Evolutionary conservation across 2,329 filamentous ascomycete genomes (phyloP).

Genomic region (Epichloe hybrida): DNA sequence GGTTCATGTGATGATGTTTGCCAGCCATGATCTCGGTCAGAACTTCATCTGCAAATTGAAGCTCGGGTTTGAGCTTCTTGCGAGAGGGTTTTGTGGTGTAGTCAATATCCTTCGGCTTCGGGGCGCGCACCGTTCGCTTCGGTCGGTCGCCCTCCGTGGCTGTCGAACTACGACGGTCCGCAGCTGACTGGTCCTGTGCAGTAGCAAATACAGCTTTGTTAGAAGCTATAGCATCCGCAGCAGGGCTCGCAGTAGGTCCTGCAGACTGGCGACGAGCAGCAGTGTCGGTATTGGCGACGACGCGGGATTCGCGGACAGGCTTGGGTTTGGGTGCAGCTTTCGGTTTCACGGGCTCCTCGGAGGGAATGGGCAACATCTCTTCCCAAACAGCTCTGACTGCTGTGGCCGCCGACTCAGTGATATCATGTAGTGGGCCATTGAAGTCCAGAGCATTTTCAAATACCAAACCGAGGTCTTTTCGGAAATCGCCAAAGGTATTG

Average conservation of each 20-base stretch:
- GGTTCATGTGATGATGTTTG: conserved; percentile 54
- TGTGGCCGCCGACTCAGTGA: conserved; percentile 43
- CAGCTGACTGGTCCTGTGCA: conserved; percentile 10
- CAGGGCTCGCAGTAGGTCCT: conserved; percentile 17
- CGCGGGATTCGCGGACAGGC: conserved; percentile 22
- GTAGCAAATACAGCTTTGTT: conserved; percentile 9
- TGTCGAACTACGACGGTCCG: conserved; percentile 53
- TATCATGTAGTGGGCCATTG: conserved; percentile 65
- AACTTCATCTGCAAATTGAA: conserved; percentile 79
- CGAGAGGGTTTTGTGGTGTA: conserved; percentile 65
- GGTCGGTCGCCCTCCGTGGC: conserved; percentile 65
- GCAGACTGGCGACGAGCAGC: conserved; percentile 16
- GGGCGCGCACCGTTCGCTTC: conserved; percentile 86
- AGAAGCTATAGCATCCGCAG: conserved; percentile 10
- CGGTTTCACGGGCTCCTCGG: conserved; percentile 43
- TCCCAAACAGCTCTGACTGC: conserved; percentile 44
- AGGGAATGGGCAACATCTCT: conserved; percentile 29
- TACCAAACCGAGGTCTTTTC: conserved; percentile 62
- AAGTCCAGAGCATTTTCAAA: conserved; percentile 67
- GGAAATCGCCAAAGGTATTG: conserved; percentile 54
- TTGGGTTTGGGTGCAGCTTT: conserved; percentile 33
- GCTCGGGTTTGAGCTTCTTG: conserved; percentile 78
- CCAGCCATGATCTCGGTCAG: conserved; percentile 63
- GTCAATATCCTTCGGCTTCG: conserved; percentile 80
- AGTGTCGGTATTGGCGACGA: conserved; percentile 13